phyloP scores from a whole-genome alignment of 2,329 filamentous ascomycete genomes.

The Pochonia chlamydosporia region DNA sequence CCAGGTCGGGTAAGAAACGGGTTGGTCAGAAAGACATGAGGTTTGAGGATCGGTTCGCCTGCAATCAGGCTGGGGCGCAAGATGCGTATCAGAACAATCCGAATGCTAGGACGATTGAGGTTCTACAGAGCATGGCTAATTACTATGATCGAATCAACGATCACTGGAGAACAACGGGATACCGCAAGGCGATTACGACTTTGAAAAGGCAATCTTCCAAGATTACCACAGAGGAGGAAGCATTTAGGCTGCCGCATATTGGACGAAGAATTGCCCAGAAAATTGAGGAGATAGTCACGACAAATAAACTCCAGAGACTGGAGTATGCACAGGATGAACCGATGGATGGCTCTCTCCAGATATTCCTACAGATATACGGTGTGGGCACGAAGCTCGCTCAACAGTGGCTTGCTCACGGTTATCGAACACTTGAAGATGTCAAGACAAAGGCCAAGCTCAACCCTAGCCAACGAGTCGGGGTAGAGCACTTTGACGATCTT shows the following conservation, averaged over 20 bases:
- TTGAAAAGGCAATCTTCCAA: conserved; percentile 59
- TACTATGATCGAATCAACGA: conserved; percentile 74
- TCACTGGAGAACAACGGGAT: conserved; percentile 68
- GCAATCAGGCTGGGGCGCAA: conserved; percentile 45
- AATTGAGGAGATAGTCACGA: conserved; percentile 82
- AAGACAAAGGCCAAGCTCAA: conserved; percentile 55
- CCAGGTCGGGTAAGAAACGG: neutral
- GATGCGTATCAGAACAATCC: conserved; percentile 49
- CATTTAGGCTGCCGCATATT: conserved; percentile 60
- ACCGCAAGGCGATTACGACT: conserved; percentile 70
- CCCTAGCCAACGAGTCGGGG: conserved; percentile 64
- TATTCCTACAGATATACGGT: conserved; percentile 75
- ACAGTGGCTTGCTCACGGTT: conserved; percentile 71
- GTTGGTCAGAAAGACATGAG: conserved; percentile 19
- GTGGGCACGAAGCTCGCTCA: conserved; percentile 65
- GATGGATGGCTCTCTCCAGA: conserved; percentile 55
- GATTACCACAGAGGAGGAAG: conserved; percentile 65
- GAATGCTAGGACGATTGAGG: conserved; percentile 68
- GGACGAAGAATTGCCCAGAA: conserved; percentile 71
- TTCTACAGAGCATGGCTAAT: conserved; percentile 71
- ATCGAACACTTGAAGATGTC: conserved; percentile 69
- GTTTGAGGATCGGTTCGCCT: conserved; percentile 47
- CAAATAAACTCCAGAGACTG: conserved; percentile 63
- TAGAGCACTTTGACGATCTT: conserved; percentile 78
- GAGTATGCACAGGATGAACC: conserved; percentile 65